phyloP scores from a whole-genome alignment of 306 rosid genomes.

The Prunus persica region Prunus_persica_NCBIv2 NC_034010.1:30280501-30281000 shows the following conservation, averaged over 20 bases:
- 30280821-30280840: neutral
- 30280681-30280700: too few species aligned
- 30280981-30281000: conserved; percentile 87
- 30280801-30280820: neutral
- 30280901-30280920: neutral
- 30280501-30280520: too few species aligned
- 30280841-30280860: neutral
- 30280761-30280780: neutral
- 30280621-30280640: too few species aligned
- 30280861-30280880: neutral
- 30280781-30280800: neutral
- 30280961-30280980: conserved; percentile 88
- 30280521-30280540: too few species aligned
- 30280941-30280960: conserved; percentile 79
- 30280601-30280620: too few species aligned
- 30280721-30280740: neutral
- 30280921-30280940: conserved; percentile 37
- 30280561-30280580: too few species aligned
- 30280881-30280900: conserved; percentile 4
- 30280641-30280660: too few species aligned
- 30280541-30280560: too few species aligned
- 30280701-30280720: too few species aligned
- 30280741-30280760: neutral
- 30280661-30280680: too few species aligned
- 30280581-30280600: too few species aligned